Conservation (phyloP, 306 rosid species). For the Ormosia semicastrata region DNA sequence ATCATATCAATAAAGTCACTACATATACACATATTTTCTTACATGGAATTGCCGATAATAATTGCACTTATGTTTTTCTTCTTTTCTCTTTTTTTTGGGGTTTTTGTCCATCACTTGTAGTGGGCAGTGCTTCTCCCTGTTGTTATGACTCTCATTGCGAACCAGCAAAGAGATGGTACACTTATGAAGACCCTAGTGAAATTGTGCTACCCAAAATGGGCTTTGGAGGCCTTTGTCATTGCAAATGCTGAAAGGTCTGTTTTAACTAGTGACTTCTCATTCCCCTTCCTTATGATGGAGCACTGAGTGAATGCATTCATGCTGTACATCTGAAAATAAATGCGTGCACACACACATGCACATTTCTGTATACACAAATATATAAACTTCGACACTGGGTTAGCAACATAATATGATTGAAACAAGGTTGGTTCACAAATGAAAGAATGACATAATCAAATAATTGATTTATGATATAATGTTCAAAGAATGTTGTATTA, state of each 20-base stretch:
- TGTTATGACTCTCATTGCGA: constrained; percentile 76
- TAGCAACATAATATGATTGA: not conserved
- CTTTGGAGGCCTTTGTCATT: constrained; percentile 83
- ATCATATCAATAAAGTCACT: not conserved
- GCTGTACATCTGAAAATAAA: not conserved
- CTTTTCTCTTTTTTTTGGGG: not conserved
- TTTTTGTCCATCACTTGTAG: constrained; percentile 39
- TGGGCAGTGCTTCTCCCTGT: constrained; percentile 92
- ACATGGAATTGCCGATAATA: not conserved
- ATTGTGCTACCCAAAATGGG: constrained; percentile 89
- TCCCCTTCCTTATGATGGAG: not conserved
- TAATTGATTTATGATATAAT: not conserved
- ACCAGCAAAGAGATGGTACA: constrained; percentile 44
- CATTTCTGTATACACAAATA: not conserved
- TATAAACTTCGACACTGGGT: not conserved
- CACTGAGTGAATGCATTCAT: not conserved
- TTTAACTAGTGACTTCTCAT: not conserved
- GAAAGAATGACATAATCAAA: not conserved
- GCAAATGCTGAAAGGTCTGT: constrained; percentile 66
- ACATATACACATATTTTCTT: not conserved
- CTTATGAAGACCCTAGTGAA: constrained; percentile 47
- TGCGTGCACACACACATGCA: not conserved
- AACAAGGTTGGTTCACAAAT: not conserved
- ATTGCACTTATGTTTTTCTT: not conserved
- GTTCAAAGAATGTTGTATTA: not conserved